Evolutionary conservation across 1,284 basidiomycete genomes (phyloP), one percentile per base, ranked within the genome.

Genomic region (Xerocomus cyaneibrunnescens): DNA sequence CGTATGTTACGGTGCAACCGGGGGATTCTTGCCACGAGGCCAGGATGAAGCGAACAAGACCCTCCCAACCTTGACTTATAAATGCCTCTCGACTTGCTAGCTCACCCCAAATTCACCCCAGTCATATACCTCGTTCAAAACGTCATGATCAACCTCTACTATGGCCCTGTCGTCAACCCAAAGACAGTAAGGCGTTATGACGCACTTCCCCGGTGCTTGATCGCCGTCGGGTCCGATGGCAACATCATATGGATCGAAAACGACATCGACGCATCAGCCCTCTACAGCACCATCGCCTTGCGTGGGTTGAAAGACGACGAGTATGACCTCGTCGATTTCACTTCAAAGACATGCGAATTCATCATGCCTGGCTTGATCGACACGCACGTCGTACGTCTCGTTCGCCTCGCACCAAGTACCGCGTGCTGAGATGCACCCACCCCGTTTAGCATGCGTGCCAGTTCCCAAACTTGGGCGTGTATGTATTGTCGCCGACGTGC

Each of bases 311-410:
- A 36, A 7, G 21, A 27, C 2, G 45, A 28, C 44, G 51, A 54
- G n/a, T 54, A 51, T 44, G 19, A 22, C 1, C 40, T 67, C 28
- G n/a, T 45, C 13, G 66, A 71, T 47, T 74, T 93, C 19, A 75
- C 74, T 49, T 62, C 74, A 8, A 48, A 12, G 3, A 34, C 51
- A 0, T 89, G 89, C 5, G 84, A 92, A 62, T 94, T 94, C 66
- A 64, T 96, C 41, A 83, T 91, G 62, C 93, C 94, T 5, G 94
- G 94, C 17, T 85, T 95, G 62, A 77, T 95, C 48, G 92, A 96
- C 72, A 94, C 92, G 7, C 92, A 94, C 69, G 91, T 89, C 21
- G 88, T 90, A 63, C 69, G 82, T 68, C 1, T 32, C 21, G 88
- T 90, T 62, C 69, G 82, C 67, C 1, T 32, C 40, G 27, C 27